Evolutionary conservation across 306 rosid species (phyloP), one percentile per base, ranked within the genome.

Genomic region (Cicer yamashitae): DNA sequence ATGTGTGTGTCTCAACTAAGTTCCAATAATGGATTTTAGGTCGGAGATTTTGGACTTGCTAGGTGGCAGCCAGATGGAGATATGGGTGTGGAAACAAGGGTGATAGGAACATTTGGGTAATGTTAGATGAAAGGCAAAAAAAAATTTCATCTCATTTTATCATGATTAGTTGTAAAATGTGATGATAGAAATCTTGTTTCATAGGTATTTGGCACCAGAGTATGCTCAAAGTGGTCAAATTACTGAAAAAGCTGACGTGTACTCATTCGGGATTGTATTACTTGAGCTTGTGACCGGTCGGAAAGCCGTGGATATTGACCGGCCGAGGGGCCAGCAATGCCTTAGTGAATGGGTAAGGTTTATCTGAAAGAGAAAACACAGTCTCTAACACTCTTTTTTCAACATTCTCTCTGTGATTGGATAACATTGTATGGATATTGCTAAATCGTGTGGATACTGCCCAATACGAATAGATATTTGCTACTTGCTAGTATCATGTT

Each of bases 41-140:
- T 94, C n/a, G 99, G 99, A 83, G 99, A 94, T 89, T 94, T 94
- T 58, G 99, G 99, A 78, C 92, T 94, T 51, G 99, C 99, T 40
- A 89, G 99, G 86, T 94, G 97, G 97, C 96, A 92, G 77, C 99
- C 99, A 10, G 93, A 94, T 76, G 97, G 99, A 46, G 90, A 89
- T 50, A 79, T 83, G 83, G 97, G 90, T 51, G 97, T 92, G 59
- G 97, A 94, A 83, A 94, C 99, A 7, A 86, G 99, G 85, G 94
- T 94, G 67, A 87, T 94, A 9, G 97, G 97, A 80, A 92, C 96
- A 74, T 94, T 94, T 70, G 97, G 97, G 99, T 94, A 88, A 51
- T 50, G 37, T 67, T 7, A 40, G 18, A 57, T 30, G 38, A 62
- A 59, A 65, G n/a, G 12, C 34, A 67, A 58, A 39, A 43, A 61